These are phyloP conservation scores for Eragrostis curvula DNA, from an alignment of 176 grass and related monocot species.

Conservation along the genomic window DNA sequence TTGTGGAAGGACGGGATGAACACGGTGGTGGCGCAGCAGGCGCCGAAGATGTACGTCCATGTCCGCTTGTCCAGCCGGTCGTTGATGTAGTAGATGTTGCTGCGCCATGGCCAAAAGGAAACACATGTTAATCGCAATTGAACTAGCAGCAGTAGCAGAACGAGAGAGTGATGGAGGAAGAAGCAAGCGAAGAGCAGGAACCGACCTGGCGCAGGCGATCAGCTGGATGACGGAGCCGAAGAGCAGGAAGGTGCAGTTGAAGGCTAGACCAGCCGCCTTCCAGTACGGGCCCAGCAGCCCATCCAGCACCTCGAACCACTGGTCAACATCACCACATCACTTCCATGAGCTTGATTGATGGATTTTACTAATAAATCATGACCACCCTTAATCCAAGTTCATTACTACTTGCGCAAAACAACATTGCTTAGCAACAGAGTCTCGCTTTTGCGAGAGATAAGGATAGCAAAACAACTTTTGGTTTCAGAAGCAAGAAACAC, in stretches of 20 bases:
- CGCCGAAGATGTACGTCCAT: constrained; percentile 91
- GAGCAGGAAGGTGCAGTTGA: constrained; percentile 85
- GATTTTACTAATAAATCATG: no score
- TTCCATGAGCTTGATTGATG: background rate
- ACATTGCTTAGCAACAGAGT: background rate
- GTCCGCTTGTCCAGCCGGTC: constrained; percentile 89
- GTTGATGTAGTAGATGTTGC: constrained; percentile 91
- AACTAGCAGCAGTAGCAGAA: background rate
- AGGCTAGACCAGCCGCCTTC: constrained; percentile 71
- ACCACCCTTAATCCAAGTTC: no score
- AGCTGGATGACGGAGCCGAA: constrained; percentile 83
- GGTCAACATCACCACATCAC: constrained; percentile 33
- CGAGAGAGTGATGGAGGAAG: background rate
- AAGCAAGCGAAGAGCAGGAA: background rate
- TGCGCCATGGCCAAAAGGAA: background rate
- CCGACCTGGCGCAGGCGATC: constrained; percentile 73
- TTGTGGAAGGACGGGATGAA: constrained; percentile 95
- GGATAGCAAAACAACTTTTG: background rate
- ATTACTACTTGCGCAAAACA: no score
- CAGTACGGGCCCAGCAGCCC: constrained; percentile 80
- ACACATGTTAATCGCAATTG: background rate
- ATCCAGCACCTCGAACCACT: constrained; percentile 88
- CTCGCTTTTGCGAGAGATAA: constrained; percentile 3
- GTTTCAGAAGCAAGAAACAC: constrained; percentile 4
- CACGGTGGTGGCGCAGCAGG: constrained; percentile 83